These are phyloP conservation scores for Citrullus mucosospermus DNA, from an alignment of 306 rosid genomes.

Conservation along the genomic window DNA sequence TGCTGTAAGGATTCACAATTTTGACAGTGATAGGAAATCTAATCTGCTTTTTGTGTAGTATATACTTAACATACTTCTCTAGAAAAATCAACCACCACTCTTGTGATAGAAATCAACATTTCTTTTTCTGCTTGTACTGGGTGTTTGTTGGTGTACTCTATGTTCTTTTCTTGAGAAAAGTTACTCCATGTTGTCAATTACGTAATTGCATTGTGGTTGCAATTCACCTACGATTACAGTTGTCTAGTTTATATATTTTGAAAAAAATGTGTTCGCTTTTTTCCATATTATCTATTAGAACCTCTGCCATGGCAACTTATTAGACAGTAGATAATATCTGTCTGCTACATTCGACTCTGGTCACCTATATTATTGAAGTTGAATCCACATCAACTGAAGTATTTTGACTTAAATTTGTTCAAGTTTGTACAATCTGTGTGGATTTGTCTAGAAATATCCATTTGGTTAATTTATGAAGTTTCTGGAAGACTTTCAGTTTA, in stretches of 20 bases:
- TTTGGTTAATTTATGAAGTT: not conserved
- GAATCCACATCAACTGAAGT: not conserved
- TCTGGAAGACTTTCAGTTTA: not conserved
- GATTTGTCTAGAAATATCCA: not conserved
- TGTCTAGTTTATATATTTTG: not conserved
- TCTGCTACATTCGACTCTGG: not conserved
- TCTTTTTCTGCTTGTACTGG: not conserved
- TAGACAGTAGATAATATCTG: not conserved
- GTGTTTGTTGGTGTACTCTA: not conserved
- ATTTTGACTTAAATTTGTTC: not conserved
- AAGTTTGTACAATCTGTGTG: not conserved
- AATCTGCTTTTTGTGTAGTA: not conserved
- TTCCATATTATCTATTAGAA: not conserved
- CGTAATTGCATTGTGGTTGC: not conserved
- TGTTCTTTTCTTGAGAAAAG: not conserved
- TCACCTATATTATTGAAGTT: not conserved
- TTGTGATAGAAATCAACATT: not conserved
- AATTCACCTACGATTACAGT: not conserved
- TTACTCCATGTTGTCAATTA: not conserved
- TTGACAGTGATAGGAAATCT: not conserved
- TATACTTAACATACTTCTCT: not conserved
- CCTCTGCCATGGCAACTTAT: not conserved
- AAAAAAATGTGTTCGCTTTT: not conserved
- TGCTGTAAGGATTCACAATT: conserved; percentile 40
- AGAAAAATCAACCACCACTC: not conserved